Conservation (phyloP, 2,329 filamentous ascomycete genomes). For the Cladorrhinum sp. region DNA sequence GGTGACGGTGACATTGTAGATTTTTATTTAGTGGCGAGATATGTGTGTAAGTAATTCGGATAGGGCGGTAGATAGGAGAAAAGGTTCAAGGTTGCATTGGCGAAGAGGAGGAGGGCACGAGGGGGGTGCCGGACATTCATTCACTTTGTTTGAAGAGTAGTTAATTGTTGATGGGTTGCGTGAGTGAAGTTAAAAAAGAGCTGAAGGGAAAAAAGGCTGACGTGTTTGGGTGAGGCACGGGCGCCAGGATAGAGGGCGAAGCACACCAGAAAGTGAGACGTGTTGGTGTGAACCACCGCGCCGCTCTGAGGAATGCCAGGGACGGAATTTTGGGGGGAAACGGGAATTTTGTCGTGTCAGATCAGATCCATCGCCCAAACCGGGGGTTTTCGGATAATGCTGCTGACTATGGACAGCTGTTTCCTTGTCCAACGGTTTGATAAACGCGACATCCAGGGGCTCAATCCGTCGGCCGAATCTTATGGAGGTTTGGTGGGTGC, state of each 20-base stretch:
- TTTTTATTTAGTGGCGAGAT: background rate
- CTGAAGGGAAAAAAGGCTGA: background rate
- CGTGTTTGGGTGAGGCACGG: background rate
- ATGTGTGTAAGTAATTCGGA: background rate
- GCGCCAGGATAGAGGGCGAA: background rate
- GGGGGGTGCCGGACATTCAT: background rate
- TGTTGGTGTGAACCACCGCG: constrained; percentile 1
- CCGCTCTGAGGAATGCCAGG: constrained; percentile 8
- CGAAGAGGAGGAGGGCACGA: background rate
- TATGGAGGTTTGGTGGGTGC: background rate
- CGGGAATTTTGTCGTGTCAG: background rate
- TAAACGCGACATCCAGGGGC: background rate
- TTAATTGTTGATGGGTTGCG: background rate
- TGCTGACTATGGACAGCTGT: background rate
- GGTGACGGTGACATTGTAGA: background rate
- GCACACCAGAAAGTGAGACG: background rate
- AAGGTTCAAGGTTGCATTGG: background rate
- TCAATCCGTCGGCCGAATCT: background rate
- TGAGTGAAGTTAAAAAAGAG: background rate
- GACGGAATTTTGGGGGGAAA: background rate
- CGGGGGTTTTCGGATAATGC: background rate
- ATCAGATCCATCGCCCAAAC: constrained; percentile 1
- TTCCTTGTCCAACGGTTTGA: background rate
- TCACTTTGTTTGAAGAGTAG: background rate
- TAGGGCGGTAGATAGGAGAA: background rate